Percentiles rank a stretch among this genome's conserved stretches.
Evolutionary conservation across 805 yeast genomes (phyloP).

Genomic region (Metschnikowia gelsemii): DNA sequence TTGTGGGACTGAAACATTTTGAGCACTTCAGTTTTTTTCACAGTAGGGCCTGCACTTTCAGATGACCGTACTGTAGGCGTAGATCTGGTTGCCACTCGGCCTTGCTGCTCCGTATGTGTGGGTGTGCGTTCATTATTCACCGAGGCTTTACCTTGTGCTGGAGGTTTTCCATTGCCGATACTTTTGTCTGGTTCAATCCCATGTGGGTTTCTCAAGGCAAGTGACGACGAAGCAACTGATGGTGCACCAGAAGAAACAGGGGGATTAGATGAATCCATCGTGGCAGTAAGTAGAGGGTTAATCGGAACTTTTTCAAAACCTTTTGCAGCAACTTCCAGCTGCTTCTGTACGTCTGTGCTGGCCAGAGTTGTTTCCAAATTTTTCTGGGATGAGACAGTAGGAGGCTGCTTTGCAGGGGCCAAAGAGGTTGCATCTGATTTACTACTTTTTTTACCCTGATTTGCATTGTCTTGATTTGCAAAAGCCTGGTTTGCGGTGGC

Average conservation of each 20-base stretch:
- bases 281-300: no score
- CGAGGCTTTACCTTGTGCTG: background rate
- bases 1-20: conserved; percentile 10
- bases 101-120: background rate
- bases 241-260: no score
- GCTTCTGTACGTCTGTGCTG: no score
- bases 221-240: background rate
- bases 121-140: background rate
- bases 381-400: no score
- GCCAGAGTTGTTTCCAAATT: no score
- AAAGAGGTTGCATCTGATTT: no score
- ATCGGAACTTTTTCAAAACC: background rate
- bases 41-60: background rate
- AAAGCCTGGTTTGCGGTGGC: no score
- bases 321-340: background rate
- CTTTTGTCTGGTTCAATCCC: background rate
- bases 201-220: background rate
- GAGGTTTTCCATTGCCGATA: background rate
- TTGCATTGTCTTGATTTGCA: no score
- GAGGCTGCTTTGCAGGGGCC: no score
- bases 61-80: background rate
- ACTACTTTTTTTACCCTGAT: no score
- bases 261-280: no score
- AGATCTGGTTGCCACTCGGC: no score
- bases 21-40: conserved; percentile 15